Conservation (phyloP, 768 basidiomycete species). For the Amanita polypyramis region DNA sequence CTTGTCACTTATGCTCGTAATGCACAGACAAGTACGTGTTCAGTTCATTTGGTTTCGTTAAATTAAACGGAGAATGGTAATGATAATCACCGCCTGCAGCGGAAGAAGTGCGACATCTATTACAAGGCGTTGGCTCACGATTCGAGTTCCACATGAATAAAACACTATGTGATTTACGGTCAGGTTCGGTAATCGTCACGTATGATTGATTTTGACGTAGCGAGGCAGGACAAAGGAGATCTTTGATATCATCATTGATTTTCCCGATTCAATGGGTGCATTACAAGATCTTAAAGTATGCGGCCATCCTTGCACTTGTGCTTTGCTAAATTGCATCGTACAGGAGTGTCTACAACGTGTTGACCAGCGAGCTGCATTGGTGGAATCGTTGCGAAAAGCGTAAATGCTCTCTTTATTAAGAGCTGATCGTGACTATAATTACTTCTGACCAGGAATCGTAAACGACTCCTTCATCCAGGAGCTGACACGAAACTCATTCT, state of each 20-base stretch:
- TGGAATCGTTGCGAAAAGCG: conserved; percentile 72
- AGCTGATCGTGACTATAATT: conserved; percentile 3
- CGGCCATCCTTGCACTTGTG: neutral
- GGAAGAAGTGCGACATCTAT: conserved; percentile 60
- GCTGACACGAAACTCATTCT: conserved; percentile 91
- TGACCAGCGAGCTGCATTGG: conserved; percentile 68
- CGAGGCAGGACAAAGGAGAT: conserved; percentile 60
- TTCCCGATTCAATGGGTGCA: conserved; percentile 78
- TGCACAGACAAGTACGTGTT: conserved; percentile 39
- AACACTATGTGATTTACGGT: conserved; percentile 82
- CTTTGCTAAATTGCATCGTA: neutral
- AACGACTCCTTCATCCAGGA: conserved; percentile 89
- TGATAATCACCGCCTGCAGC: conserved; percentile 25
- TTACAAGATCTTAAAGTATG: conserved; percentile 75
- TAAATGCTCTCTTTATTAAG: conserved; percentile 24
- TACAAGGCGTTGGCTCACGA: conserved; percentile 68
- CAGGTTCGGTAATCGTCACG: conserved; percentile 1
- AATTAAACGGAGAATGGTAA: neutral
- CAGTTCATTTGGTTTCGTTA: conserved; percentile 4
- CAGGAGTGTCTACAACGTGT: conserved; percentile 76
- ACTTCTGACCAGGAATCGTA: conserved; percentile 48
- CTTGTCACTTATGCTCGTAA: conserved; percentile 65
- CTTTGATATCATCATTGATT: conserved; percentile 94
- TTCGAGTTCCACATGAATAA: conserved; percentile 94
- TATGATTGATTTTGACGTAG: neutral